phyloP scores from a whole-genome alignment of 306 rosid species.

The Prunus fruticosa region DNA sequence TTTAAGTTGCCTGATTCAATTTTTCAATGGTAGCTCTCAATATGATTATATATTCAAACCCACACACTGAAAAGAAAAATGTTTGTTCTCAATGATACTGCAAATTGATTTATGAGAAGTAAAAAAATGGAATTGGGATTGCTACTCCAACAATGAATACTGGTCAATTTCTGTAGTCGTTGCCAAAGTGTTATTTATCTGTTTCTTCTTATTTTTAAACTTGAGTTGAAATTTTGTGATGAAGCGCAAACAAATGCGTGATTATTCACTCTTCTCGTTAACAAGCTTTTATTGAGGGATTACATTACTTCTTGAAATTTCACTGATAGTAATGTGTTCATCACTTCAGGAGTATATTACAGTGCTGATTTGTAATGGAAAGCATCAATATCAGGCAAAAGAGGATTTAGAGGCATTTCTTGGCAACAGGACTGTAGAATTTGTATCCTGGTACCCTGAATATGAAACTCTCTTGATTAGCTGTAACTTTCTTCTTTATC shows the following conservation, averaged over 20 bases:
- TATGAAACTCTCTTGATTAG: background rate
- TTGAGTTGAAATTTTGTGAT: background rate
- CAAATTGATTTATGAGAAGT: background rate
- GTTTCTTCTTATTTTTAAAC: background rate
- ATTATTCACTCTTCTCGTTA: background rate
- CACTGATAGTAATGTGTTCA: background rate
- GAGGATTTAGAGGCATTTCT: conserved; percentile 32
- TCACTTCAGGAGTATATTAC: conserved; percentile 23
- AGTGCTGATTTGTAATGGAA: conserved; percentile 32
- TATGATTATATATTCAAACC: too few relatives aligned
- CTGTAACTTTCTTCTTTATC: background rate
- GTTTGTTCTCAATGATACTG: background rate
- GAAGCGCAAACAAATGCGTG: background rate
- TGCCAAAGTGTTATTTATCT: background rate
- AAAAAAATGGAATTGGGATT: background rate
- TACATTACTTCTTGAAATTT: background rate
- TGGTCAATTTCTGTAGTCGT: background rate
- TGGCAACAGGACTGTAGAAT: conserved; percentile 20
- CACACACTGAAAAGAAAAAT: background rate
- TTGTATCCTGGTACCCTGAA: conserved; percentile 27
- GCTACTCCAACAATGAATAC: background rate
- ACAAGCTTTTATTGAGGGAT: background rate
- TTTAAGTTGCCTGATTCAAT: too few relatives aligned
- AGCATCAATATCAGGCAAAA: conserved; percentile 35
- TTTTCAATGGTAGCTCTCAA: too few relatives aligned